Percentiles rank a stretch among this genome's conserved stretches.
phyloP scores from a whole-genome alignment of 805 yeast species.

The Suhomyces kilbournensis region DNA sequence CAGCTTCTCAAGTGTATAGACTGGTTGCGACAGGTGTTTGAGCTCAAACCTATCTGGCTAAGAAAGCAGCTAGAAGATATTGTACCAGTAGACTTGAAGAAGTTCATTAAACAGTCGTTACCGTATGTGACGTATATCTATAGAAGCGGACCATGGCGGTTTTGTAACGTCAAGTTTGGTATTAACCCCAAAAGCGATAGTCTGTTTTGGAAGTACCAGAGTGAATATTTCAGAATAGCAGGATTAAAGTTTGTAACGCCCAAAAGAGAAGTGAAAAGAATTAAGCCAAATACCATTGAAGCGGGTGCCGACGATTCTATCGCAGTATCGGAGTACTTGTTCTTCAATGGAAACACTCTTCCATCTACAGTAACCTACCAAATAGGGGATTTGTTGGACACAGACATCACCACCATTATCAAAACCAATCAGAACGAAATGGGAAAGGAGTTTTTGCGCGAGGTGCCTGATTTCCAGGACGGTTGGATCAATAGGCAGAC shows the following conservation, averaged over 20 bases:
- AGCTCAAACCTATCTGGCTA: conserved; percentile 78
- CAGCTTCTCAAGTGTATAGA: conserved; percentile 43
- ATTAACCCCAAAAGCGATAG: conserved; percentile 65
- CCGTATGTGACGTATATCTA: conserved; percentile 82
- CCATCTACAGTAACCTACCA: conserved; percentile 75
- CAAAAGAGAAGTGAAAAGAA: conserved; percentile 9
- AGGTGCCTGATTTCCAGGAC: conserved; percentile 48
- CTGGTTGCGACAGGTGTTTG: conserved; percentile 50
- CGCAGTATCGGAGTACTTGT: conserved; percentile 36
- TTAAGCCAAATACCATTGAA: conserved; percentile 26
- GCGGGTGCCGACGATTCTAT: conserved; percentile 10
- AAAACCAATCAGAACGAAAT: conserved; percentile 27
- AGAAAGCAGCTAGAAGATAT: conserved; percentile 65
- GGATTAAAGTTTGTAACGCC: conserved; percentile 20
- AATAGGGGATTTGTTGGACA: conserved; percentile 73
- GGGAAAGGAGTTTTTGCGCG: conserved; percentile 32
- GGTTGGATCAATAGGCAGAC: conserved; percentile 79
- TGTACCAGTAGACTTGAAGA: conserved; percentile 45
- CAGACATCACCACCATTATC: conserved; percentile 50
- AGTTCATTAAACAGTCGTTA: conserved; percentile 65
- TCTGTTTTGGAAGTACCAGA: conserved; percentile 65
- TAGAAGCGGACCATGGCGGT: conserved; percentile 94
- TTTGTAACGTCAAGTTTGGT: conserved; percentile 75
- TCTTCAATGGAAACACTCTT: conserved; percentile 67
- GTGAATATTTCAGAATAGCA: conserved; percentile 72